Conservation (phyloP, 495 filamentous ascomycete genomes). For the Achaetomiella virescens region DNA sequence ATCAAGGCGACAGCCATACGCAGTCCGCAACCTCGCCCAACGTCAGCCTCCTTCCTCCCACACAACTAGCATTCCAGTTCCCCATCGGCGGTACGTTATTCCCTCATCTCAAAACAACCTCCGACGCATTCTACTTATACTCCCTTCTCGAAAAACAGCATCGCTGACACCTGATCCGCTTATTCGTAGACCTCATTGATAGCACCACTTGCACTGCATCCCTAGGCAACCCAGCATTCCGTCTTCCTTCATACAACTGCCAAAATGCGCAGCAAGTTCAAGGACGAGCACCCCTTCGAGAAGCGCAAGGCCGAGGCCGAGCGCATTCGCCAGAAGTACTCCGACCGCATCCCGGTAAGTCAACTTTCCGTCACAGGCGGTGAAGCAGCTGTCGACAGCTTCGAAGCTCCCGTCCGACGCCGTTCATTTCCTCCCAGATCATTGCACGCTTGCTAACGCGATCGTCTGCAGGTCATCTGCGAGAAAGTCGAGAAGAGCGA, state of each 20-base stretch:
- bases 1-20: slow-evolving; percentile 23
- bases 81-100: background rate
- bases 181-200: background rate
- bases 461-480: slow-evolving; percentile 76
- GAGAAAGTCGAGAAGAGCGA: slow-evolving; percentile 99
- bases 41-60: slow-evolving; percentile 14
- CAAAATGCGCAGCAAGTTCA: slow-evolving; percentile 96
- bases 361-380: slow-evolving; percentile 12
- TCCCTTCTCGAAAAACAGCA: background rate
- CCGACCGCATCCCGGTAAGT: slow-evolving; percentile 96
- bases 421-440: background rate
- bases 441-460: slow-evolving; percentile 9
- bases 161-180: background rate
- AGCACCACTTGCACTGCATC: background rate
- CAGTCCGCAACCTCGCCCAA: slow-evolving; percentile 1
- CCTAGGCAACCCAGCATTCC: background rate
- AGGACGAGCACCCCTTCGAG: slow-evolving; percentile 99
- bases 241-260: slow-evolving; percentile 20
- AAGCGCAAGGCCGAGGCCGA: slow-evolving; percentile 99
- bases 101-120: slow-evolving; percentile 1
- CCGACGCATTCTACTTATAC: background rate
- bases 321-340: slow-evolving; percentile 97
- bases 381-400: background rate
- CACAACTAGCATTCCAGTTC: slow-evolving; percentile 5
- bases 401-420: background rate